A percentile compares a stretch with the other conserved stretches of the same genome.
Conservation (phyloP, 768 basidiomycete genomes). For the Boletus speciosus region DNA sequence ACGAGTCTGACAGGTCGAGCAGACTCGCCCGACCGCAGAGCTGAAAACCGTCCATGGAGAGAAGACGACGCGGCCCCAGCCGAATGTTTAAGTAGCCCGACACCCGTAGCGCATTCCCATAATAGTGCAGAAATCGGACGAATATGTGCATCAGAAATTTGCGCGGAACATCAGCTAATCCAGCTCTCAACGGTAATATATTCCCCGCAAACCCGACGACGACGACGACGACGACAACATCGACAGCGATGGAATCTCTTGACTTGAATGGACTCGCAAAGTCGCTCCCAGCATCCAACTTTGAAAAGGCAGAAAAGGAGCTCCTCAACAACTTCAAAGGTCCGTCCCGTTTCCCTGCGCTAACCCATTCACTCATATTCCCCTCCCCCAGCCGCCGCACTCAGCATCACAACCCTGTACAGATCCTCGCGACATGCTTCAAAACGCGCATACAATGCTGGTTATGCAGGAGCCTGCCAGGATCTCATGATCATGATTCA, state of each 20-base stretch:
- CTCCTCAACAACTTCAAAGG: conserved; percentile 81
- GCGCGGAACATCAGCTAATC: conserved; percentile 3
- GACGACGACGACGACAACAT: conserved; percentile 13
- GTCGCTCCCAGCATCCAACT: conserved; percentile 65
- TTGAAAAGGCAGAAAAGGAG: conserved; percentile 78
- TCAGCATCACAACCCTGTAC: conserved; percentile 83
- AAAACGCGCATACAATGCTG: conserved; percentile 77
- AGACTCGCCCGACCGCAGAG: conserved; percentile 13
- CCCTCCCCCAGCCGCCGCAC: conserved; percentile 59
- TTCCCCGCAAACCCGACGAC: not conserved
- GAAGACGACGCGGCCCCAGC: too few species aligned
- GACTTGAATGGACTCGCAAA: conserved; percentile 76
- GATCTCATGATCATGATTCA: conserved; percentile 81
- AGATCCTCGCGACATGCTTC: conserved; percentile 74
- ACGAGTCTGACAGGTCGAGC: conserved; percentile 42
- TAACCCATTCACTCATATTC: conserved; percentile 18
- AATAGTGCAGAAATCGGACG: not conserved
- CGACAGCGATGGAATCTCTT: conserved; percentile 61
- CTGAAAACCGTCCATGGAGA: conserved; percentile 10
- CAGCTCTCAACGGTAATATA: not conserved
- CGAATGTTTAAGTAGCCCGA: not conserved
- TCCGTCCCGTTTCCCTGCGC: conserved; percentile 23
- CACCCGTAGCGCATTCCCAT: not conserved
- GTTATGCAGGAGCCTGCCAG: conserved; percentile 75
- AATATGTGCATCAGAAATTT: not conserved